Percentiles rank a stretch among this genome's conserved stretches.
Evolutionary conservation across 441 rosid genomes (phyloP).

Genomic region (Adansonia madagascariensis): DNA sequence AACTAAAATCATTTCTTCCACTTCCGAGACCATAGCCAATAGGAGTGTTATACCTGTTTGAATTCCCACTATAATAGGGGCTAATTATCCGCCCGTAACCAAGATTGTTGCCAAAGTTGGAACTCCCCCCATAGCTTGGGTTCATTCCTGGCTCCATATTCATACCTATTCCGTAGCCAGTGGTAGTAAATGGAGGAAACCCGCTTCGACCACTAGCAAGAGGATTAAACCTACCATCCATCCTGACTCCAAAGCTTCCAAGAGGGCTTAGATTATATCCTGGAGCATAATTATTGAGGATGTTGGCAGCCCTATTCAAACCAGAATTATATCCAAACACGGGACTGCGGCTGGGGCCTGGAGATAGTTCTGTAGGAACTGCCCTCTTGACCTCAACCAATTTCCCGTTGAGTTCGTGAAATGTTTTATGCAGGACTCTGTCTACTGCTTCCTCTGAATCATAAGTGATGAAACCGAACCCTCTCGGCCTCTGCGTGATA

Average conservation of each 20-base stretch:
- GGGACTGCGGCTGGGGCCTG: slow-evolving; percentile 54
- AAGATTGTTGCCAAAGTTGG: slow-evolving; percentile 49
- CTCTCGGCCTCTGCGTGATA: slow-evolving; percentile 74
- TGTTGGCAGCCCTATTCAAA: slow-evolving; percentile 47
- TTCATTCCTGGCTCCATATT: slow-evolving; percentile 54
- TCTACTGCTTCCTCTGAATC: slow-evolving; percentile 73
- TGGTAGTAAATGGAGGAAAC: slow-evolving; percentile 40
- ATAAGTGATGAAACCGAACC: slow-evolving; percentile 74
- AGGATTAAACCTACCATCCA: slow-evolving; percentile 60
- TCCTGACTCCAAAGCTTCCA: slow-evolving; percentile 47
- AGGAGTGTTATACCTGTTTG: slow-evolving; percentile 58
- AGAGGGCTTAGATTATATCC: slow-evolving; percentile 51
- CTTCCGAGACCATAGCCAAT: slow-evolving; percentile 46
- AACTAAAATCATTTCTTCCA: slow-evolving; percentile 53
- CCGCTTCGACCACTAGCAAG: slow-evolving; percentile 56
- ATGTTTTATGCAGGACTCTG: slow-evolving; percentile 59
- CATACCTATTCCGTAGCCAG: slow-evolving; percentile 59
- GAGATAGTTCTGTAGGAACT: slow-evolving; percentile 64
- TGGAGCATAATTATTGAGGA: slow-evolving; percentile 58
- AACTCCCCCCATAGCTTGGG: slow-evolving; percentile 46
- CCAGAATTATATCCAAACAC: slow-evolving; percentile 55
- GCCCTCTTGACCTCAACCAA: slow-evolving; percentile 80
- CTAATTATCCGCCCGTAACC: slow-evolving; percentile 55
- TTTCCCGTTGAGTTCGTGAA: slow-evolving; percentile 72
- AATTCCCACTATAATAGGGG: slow-evolving; percentile 49